Conservation (phyloP, 352 stramenopile species). For the Phytophthora boehmeriae region DNA sequence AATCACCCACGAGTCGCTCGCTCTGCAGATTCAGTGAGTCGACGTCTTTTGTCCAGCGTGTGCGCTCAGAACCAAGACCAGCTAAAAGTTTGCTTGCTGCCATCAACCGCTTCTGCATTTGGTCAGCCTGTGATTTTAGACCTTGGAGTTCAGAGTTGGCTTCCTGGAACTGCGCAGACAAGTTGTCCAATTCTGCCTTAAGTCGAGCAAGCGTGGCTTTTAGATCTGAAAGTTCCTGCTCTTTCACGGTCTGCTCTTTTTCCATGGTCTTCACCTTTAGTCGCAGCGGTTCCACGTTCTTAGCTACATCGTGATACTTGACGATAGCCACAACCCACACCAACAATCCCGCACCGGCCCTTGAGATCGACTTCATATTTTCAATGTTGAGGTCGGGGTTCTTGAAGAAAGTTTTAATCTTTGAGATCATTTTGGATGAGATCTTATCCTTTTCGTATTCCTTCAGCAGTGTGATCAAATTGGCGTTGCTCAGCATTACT, state of each 20-base stretch:
- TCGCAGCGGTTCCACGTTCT: constrained; percentile 93
- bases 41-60: constrained; percentile 93
- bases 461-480: constrained; percentile 92
- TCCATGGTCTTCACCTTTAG: constrained; percentile 93
- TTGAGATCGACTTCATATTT: constrained; percentile 95
- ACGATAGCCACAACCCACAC: constrained; percentile 95
- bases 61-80: constrained; percentile 91
- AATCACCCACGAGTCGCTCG: constrained; percentile 90
- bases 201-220: constrained; percentile 87
- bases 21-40: constrained; percentile 84
- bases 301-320: constrained; percentile 96
- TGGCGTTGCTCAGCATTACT: constrained; percentile 94
- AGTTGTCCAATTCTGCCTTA: constrained; percentile 86
- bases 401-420: constrained; percentile 95
- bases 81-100: constrained; percentile 94
- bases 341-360: constrained; percentile 89
- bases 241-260: constrained; percentile 92
- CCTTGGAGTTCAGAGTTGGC: constrained; percentile 93
- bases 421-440: constrained; percentile 94
- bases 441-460: constrained; percentile 97
- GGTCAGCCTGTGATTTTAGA: constrained; percentile 91
- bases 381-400: constrained; percentile 94
- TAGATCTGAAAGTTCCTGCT: constrained; percentile 86
- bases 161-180: constrained; percentile 92
- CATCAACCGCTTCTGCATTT: constrained; percentile 95